phyloP scores from a whole-genome alignment of 2,329 filamentous ascomycete species.

The Iodosphaeria phyllophila region DNA sequence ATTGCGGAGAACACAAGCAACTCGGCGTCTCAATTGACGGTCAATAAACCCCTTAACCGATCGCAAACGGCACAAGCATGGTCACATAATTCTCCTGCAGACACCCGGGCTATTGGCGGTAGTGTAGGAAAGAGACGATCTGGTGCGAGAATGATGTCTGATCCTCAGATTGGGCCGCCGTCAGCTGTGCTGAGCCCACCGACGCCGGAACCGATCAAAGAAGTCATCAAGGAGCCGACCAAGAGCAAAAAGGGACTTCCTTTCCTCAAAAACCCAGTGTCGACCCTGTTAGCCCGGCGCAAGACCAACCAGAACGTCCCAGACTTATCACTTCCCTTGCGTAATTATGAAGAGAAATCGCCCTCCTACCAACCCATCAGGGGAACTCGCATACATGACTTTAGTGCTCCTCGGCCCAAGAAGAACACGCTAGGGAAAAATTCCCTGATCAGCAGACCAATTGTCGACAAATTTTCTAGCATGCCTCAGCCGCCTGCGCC shows the following conservation, averaged over 20 bases:
- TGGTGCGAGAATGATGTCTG: slow-evolving; percentile 19
- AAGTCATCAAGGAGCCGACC: slow-evolving; percentile 17
- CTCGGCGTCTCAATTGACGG: too few species aligned
- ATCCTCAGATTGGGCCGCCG: too few species aligned
- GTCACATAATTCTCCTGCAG: slow-evolving; percentile 4
- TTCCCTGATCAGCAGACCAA: slow-evolving; percentile 17
- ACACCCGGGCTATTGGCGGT: slow-evolving; percentile 10
- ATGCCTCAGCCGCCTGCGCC: slow-evolving; percentile 5
- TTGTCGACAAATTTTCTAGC: slow-evolving; percentile 5
- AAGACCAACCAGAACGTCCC: slow-evolving; percentile 30
- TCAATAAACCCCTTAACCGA: too few species aligned
- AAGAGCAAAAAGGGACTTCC: slow-evolving; percentile 34
- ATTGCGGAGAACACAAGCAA: slow-evolving; percentile 5
- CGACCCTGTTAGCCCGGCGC: slow-evolving; percentile 36
- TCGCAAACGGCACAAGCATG: too few species aligned
- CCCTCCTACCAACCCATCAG: slow-evolving; percentile 43
- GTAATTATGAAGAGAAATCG: slow-evolving; percentile 22
- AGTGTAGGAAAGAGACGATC: slow-evolving; percentile 22
- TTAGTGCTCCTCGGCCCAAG: slow-evolving; percentile 38
- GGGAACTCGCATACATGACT: slow-evolving; percentile 46
- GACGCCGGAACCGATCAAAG: slow-evolving; percentile 11
- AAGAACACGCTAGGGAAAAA: too few species aligned
- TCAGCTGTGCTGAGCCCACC: too few species aligned
- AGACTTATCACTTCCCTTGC: slow-evolving; percentile 22
- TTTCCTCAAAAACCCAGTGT: slow-evolving; percentile 41